phyloP scores from a whole-genome alignment of 2,329 filamentous ascomycete species.

The Dichotomopilus funicola region DNA sequence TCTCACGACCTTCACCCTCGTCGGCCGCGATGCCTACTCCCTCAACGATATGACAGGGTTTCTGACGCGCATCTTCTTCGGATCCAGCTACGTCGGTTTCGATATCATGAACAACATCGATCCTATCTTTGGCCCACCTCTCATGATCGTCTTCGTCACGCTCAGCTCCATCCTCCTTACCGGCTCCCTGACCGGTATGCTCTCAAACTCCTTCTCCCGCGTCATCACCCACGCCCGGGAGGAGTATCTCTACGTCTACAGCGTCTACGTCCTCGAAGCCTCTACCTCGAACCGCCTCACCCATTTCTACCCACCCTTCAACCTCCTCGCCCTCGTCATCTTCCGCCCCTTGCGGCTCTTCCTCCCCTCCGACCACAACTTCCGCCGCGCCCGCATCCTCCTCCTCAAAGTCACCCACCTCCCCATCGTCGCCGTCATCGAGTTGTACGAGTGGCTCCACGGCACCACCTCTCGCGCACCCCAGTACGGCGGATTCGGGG shows the following conservation, averaged over 20 bases:
- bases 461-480: constrained; percentile 28
- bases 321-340: constrained; percentile 64
- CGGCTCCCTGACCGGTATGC: constrained; percentile 70
- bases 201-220: constrained; percentile 67
- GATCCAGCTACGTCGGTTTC: constrained; percentile 68
- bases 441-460: constrained; percentile 54
- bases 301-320: constrained; percentile 66
- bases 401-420: constrained; percentile 58
- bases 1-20: constrained; percentile 74
- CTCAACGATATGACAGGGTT: constrained; percentile 67
- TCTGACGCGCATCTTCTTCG: constrained; percentile 75
- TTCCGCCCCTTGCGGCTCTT: constrained; percentile 68
- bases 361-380: constrained; percentile 53
- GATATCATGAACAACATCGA: constrained; percentile 57
- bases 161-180: constrained; percentile 73
- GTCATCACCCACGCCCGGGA: constrained; percentile 60
- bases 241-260: constrained; percentile 74
- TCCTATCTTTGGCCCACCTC: constrained; percentile 50
- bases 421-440: constrained; percentile 64
- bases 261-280: constrained; percentile 57
- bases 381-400: constrained; percentile 56
- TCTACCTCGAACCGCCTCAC: constrained; percentile 63
- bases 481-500: constrained; percentile 45
- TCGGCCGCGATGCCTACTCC: constrained; percentile 64
- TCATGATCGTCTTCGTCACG: constrained; percentile 68